Evolutionary conservation across 768 basidiomycete species (phyloP).

Genomic region (Trametes villosa): DNA sequence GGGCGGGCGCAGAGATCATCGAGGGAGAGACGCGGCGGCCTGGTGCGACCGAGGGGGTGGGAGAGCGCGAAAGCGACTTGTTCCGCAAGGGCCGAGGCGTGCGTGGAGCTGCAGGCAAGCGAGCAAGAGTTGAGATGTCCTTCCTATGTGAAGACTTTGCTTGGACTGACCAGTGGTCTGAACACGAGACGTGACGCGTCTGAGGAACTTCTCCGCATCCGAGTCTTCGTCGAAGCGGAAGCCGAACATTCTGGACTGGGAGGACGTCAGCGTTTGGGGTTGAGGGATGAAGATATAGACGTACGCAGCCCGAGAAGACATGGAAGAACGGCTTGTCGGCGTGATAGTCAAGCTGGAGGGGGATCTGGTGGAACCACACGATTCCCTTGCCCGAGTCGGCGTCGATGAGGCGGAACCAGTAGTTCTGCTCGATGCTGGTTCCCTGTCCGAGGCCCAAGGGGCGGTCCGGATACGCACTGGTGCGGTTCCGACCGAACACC

Average conservation of each 20-base stretch:
- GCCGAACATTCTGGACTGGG: slow-evolving; percentile 51
- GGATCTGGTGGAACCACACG: slow-evolving; percentile 71
- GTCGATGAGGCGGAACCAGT: slow-evolving; percentile 72
- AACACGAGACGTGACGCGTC: slow-evolving; percentile 58
- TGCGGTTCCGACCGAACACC: slow-evolving; percentile 48
- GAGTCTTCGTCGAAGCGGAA: slow-evolving; percentile 62
- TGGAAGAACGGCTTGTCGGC: slow-evolving; percentile 93
- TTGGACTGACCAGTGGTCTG: slow-evolving; percentile 44
- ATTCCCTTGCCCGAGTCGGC: slow-evolving; percentile 55
- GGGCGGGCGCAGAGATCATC: slow-evolving; percentile 61
- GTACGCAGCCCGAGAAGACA: slow-evolving; percentile 81
- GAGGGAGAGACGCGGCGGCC: slow-evolving; percentile 38
- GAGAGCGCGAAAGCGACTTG: background rate
- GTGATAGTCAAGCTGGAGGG: slow-evolving; percentile 66
- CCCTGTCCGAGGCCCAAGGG: slow-evolving; percentile 20
- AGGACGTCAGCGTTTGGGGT: slow-evolving; percentile 25
- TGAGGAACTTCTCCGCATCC: slow-evolving; percentile 62
- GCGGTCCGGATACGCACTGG: slow-evolving; percentile 25
- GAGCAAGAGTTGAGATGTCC: background rate
- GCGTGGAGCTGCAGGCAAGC: background rate
- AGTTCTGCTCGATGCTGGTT: slow-evolving; percentile 38
- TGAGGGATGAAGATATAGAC: slow-evolving; percentile 30
- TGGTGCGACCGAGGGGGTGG: background rate
- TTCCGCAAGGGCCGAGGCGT: background rate
- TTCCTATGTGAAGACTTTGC: background rate